phyloP scores from a whole-genome alignment of 306 rosid genomes.

The Cucumis cinereus region DNA sequence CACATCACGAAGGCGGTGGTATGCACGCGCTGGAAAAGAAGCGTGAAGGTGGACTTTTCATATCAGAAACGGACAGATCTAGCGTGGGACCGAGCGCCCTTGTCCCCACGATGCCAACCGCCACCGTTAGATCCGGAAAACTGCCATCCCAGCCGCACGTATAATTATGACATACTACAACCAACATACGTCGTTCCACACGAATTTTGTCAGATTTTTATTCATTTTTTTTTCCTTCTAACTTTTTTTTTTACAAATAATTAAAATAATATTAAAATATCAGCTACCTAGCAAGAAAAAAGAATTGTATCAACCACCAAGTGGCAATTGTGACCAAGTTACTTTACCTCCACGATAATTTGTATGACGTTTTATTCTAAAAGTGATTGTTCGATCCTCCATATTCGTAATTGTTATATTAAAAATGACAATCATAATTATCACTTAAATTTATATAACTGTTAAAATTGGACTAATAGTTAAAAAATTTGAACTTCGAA shows the following conservation, averaged over 20 bases:
- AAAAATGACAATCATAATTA: too few species aligned
- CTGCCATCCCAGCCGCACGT: conserved; percentile 53
- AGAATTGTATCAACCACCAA: too few species aligned
- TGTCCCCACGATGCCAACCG: conserved; percentile 51
- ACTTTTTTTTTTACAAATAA: background rate
- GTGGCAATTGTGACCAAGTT: too few species aligned
- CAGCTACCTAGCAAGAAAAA: too few species aligned
- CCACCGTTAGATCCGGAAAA: conserved; percentile 61
- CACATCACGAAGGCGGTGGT: background rate
- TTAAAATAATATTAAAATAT: background rate
- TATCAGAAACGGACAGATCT: conserved; percentile 45
- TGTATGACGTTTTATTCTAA: too few species aligned
- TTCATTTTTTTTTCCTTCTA: background rate
- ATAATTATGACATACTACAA: conserved; percentile 14
- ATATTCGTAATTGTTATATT: too few species aligned
- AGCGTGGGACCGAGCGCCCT: conserved; percentile 24
- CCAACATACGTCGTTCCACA: conserved; percentile 11
- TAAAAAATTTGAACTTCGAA: too few species aligned
- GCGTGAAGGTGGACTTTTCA: conserved; percentile 23
- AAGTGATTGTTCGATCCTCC: too few species aligned
- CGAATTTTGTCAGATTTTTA: background rate
- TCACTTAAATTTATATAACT: too few species aligned
- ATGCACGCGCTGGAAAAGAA: background rate
- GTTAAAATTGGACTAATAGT: too few species aligned
- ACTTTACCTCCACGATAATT: too few species aligned